phyloP scores from a whole-genome alignment of 73 alveolate genomes.

The Blepharisma stoltei region DNA sequence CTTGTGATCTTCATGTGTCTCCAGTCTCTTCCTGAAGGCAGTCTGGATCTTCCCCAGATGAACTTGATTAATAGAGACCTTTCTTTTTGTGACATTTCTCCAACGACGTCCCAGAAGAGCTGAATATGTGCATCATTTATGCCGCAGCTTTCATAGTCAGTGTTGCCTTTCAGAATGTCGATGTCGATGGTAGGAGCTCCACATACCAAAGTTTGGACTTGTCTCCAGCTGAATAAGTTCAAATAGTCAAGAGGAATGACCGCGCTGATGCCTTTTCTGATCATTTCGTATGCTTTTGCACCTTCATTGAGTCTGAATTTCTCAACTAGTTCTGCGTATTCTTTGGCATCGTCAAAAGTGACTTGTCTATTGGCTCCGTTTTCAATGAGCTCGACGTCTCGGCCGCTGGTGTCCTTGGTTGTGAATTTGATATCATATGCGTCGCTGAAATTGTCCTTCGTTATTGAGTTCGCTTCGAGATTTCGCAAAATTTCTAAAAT shows the following conservation, averaged over 20 bases:
- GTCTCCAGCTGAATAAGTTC: conserved; percentile 72
- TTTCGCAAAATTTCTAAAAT: conserved; percentile 57
- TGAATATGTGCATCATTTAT: conserved; percentile 54
- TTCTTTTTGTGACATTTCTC: conserved; percentile 64
- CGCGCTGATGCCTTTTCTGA: conserved; percentile 69
- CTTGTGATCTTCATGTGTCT: conserved; percentile 42
- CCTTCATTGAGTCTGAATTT: conserved; percentile 70
- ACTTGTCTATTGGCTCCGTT: conserved; percentile 58
- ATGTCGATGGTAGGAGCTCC: conserved; percentile 80
- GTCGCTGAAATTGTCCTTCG: conserved; percentile 32
- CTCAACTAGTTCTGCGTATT: conserved; percentile 56
- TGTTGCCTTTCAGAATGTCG: conserved; percentile 73
- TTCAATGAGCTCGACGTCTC: conserved; percentile 66
- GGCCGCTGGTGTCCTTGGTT: conserved; percentile 72
- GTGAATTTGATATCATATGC: conserved; percentile 55
- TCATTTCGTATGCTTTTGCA: conserved; percentile 54
- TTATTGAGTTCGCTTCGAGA: conserved; percentile 40
- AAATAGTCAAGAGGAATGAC: conserved; percentile 65
- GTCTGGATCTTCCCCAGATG: conserved; percentile 90
- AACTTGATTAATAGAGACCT: conserved; percentile 69
- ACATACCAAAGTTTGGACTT: conserved; percentile 82
- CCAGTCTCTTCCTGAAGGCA: conserved; percentile 63
- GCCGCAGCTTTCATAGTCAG: conserved; percentile 73
- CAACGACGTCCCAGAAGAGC: conserved; percentile 76
- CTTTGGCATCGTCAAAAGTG: conserved; percentile 54